Conservation (phyloP, 2,329 filamentous ascomycete species). For the Alternaria longipes region DNA sequence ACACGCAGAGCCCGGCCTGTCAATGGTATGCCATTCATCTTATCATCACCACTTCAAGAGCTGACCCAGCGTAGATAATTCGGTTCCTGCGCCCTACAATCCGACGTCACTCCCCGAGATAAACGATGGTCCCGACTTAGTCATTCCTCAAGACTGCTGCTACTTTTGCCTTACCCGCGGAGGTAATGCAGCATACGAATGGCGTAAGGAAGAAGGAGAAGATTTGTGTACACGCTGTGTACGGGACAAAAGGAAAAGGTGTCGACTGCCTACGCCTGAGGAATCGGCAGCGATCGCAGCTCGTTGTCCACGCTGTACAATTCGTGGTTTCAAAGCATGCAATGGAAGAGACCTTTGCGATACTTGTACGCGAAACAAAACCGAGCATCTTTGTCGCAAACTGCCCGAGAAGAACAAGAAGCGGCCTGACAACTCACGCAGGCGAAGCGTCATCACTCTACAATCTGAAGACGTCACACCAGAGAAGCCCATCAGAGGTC, state of each 20-base stretch:
- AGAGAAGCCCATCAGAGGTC: not conserved
- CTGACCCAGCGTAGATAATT: not conserved
- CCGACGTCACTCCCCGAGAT: not conserved
- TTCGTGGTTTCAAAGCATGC: slow-evolving; percentile 23
- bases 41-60: not conserved
- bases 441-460: not conserved
- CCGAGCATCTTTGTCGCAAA: slow-evolving; percentile 3
- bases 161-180: slow-evolving; percentile 24
- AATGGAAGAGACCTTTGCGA: slow-evolving; percentile 17
- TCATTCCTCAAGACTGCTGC: slow-evolving; percentile 22
- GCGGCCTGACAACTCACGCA: not conserved
- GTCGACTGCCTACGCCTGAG: slow-evolving; percentile 19
- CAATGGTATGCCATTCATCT: slow-evolving; percentile 7
- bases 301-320: slow-evolving; percentile 26
- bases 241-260: slow-evolving; percentile 16
- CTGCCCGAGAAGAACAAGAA: not conserved
- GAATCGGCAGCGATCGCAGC: slow-evolving; percentile 20
- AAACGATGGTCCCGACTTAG: not conserved
- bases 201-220: slow-evolving; percentile 15
- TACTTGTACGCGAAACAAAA: slow-evolving; percentile 19
- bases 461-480: not conserved
- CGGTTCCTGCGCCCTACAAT: not conserved
- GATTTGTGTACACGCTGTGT: slow-evolving; percentile 17
- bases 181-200: slow-evolving; percentile 27
- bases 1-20: not conserved